Base-by-base conservation (phyloP, 164 flowering plant genomes). In the Stephania cephalantha region DNA sequence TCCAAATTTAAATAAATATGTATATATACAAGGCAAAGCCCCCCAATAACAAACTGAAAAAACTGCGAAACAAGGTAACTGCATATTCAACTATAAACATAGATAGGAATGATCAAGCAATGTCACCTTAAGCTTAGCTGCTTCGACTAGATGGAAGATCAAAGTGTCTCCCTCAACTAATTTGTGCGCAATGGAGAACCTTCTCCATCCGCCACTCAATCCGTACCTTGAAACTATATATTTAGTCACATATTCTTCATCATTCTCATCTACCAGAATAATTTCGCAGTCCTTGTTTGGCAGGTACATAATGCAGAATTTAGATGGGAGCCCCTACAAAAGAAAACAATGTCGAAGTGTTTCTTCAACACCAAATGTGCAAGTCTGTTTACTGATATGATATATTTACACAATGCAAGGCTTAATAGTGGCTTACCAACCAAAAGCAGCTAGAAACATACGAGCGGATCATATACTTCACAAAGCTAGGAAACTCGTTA, bases 391-490 rank as follows among this genome's bases (percentile, higher is more conserved):
- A 25, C 11, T 20, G 1, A 55, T 48, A 3, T 10, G 20, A 1
- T 22, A 31, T 13, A 15, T 50, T 9, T 13, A 48, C n/a, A 68
- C 20, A 55, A 17, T 0, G 20, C n/a, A 9, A 50, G 11, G 3
- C 67, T 78, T 35, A 35, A 35, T 35, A 35, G 42, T 35, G 0
- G 42, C 42, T 35, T 79, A 87, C 87, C 86, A 87, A 68, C 84
- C 85, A 85, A 78, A 82, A 81, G 3, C 84, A 80, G 35, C 48
- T 7, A 70, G 69, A 48, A 35, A 86, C 85, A 82, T 88, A 82
- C n/a, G 89, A 86, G 0, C 71, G 78, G 48, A 73, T 69, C 88
- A 88, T 81, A 31, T 46, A 2, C 61, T 83, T 86, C 10, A 81
- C 71, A 71, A 85, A 79, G 76, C 84, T 88, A 67, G 88, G 88